These are phyloP conservation scores for Triticum monococcum DNA, from an alignment of 176 grass and related monocot genomes.

Conservation along the genomic window DNA sequence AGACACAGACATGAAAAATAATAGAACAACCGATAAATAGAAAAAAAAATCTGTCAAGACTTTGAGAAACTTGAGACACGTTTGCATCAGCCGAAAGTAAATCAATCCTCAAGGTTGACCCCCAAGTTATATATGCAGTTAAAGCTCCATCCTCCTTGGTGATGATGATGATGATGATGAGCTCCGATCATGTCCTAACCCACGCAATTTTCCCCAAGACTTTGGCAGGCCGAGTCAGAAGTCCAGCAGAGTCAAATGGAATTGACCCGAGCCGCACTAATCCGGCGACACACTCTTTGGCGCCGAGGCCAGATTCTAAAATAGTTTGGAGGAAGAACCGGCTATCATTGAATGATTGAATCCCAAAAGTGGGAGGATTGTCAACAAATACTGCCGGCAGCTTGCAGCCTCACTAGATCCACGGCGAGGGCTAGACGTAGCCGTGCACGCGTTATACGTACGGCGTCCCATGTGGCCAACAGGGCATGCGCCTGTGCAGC, in stretches of 20 bases:
- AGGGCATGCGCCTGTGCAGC: background rate
- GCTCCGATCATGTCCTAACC: no score
- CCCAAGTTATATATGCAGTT: no score
- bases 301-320: background rate
- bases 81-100: no score
- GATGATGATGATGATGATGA: no score
- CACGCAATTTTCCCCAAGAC: background rate
- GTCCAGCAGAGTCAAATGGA: background rate
- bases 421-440: background rate
- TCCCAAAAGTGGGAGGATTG: background rate
- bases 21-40: no score
- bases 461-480: background rate
- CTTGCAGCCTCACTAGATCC: background rate
- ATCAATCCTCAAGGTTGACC: no score
- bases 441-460: background rate
- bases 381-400: background rate
- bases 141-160: no score
- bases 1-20: no score
- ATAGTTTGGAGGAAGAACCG: background rate
- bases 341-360: background rate
- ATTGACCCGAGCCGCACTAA: background rate
- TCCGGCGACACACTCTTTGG: background rate
- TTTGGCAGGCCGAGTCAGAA: background rate
- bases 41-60: no score
- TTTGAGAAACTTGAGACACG: no score